Conservation (phyloP, 2,329 filamentous ascomycete genomes). For the Fusarium brevicatenulatum region DNA sequence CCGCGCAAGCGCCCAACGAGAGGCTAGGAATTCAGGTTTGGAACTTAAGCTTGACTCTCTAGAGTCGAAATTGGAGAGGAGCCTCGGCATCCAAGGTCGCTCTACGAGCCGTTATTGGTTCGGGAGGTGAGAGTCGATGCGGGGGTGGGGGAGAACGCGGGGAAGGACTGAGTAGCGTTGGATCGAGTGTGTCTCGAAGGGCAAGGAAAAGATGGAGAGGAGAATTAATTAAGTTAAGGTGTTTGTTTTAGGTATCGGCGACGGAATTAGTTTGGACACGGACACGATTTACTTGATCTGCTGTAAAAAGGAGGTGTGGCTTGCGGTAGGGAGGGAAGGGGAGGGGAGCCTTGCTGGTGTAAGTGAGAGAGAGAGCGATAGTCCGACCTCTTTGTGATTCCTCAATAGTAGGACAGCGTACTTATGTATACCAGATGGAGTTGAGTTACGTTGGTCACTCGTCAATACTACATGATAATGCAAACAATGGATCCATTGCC, state of each 20-base stretch:
- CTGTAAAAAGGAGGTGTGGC: constrained; percentile 5
- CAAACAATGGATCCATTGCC: constrained; percentile 6
- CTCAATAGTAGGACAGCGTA: constrained; percentile 13
- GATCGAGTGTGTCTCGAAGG: constrained; percentile 9
- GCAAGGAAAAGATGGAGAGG: neutral
- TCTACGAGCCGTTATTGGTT: constrained; percentile 24
- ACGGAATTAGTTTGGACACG: neutral
- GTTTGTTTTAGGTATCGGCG: neutral
- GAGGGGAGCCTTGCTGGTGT: constrained; percentile 5
- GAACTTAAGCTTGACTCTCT: neutral
- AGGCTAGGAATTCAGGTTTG: neutral
- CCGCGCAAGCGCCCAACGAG: constrained; percentile 10
- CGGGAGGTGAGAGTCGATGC: constrained; percentile 19
- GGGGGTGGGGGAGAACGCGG: constrained; percentile 33
- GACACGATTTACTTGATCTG: neutral
- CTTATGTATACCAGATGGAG: neutral
- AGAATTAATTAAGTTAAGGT: constrained; percentile 5
- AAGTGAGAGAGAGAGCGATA: constrained; percentile 20
- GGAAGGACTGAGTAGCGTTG: constrained; percentile 9
- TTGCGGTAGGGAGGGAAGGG: neutral
- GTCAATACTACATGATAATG: neutral
- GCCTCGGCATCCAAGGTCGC: constrained; percentile 34
- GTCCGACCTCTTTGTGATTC: constrained; percentile 7
- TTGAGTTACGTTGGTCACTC: constrained; percentile 1
- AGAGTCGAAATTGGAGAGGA: constrained; percentile 3